A percentile compares a stretch with the other conserved stretches of the same genome.
These are phyloP conservation scores for Aureobasidium pullulans DNA, from an alignment of 2,329 filamentous ascomycete genomes.

Conservation along the genomic window DNA sequence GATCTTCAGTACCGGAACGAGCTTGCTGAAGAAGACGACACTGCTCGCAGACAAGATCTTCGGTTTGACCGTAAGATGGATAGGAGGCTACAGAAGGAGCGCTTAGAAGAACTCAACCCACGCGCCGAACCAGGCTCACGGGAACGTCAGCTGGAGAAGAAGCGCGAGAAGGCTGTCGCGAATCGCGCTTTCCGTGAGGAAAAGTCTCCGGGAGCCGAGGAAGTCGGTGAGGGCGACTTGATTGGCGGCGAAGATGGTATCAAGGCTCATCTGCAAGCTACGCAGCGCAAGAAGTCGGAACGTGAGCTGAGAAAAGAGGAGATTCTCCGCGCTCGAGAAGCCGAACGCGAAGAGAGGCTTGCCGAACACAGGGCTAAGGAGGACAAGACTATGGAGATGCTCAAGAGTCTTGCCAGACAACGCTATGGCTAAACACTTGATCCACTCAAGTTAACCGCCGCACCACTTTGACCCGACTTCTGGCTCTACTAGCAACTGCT, in stretches of 20 bases:
- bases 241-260: slow-evolving; percentile 66
- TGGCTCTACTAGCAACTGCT: too few species aligned
- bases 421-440: slow-evolving; percentile 55
- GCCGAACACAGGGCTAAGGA: slow-evolving; percentile 67
- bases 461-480: too few species aligned
- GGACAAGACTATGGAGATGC: slow-evolving; percentile 73
- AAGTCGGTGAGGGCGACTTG: slow-evolving; percentile 65
- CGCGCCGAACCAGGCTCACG: slow-evolving; percentile 75
- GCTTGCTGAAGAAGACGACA: slow-evolving; percentile 44
- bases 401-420: slow-evolving; percentile 70
- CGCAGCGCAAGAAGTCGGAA: slow-evolving; percentile 72
- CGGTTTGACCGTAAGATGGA: slow-evolving; percentile 58
- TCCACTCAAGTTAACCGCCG: neutral
- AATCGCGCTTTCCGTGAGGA: slow-evolving; percentile 65
- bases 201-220: slow-evolving; percentile 56
- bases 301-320: slow-evolving; percentile 78
- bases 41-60: slow-evolving; percentile 43
- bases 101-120: slow-evolving; percentile 72
- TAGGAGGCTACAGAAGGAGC: slow-evolving; percentile 59
- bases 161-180: slow-evolving; percentile 60
- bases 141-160: slow-evolving; percentile 83
- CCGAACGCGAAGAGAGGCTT: slow-evolving; percentile 72
- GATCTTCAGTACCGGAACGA: slow-evolving; percentile 62
- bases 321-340: slow-evolving; percentile 62
- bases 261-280: slow-evolving; percentile 57